phyloP scores from a whole-genome alignment of 345 rosid genomes.

The Eucalyptus polyanthemos region DNA sequence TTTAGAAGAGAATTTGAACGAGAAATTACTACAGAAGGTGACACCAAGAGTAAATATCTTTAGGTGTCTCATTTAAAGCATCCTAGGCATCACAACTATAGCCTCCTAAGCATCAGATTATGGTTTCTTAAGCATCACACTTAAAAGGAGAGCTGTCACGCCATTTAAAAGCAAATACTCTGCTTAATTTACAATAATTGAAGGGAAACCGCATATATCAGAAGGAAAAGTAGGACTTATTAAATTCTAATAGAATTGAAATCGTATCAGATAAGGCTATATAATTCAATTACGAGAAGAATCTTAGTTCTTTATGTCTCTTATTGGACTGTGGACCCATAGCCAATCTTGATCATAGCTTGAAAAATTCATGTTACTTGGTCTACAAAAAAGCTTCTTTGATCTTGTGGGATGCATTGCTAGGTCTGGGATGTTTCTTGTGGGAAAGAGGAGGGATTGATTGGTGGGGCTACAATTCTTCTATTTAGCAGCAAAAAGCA shows the following conservation, averaged over 20 bases:
- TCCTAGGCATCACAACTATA: not conserved
- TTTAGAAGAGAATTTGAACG: not conserved
- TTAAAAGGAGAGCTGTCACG: not conserved
- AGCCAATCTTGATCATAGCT: not conserved
- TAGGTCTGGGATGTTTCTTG: slow-evolving; percentile 96
- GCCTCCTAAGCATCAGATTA: not conserved
- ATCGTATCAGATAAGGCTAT: not conserved
- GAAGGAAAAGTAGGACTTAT: not conserved
- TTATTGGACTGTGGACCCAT: not conserved
- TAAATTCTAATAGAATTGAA: not conserved
- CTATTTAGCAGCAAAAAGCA: slow-evolving; percentile 84
- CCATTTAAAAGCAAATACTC: not conserved
- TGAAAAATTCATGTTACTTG: not conserved
- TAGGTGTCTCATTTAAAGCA: not conserved
- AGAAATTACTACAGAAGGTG: not conserved
- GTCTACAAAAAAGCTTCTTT: not conserved
- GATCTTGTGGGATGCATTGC: not conserved
- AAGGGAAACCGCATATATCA: not conserved
- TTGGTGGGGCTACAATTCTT: slow-evolving; percentile 91
- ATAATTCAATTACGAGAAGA: not conserved
- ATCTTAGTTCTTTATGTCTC: not conserved
- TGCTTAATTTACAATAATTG: not conserved
- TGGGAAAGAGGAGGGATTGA: slow-evolving; percentile 70
- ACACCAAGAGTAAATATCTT: not conserved
- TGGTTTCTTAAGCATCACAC: not conserved